Base-by-base conservation (phyloP, 2,329 filamentous ascomycete species). In the Berkeleyomyces rouxiae region DNA sequence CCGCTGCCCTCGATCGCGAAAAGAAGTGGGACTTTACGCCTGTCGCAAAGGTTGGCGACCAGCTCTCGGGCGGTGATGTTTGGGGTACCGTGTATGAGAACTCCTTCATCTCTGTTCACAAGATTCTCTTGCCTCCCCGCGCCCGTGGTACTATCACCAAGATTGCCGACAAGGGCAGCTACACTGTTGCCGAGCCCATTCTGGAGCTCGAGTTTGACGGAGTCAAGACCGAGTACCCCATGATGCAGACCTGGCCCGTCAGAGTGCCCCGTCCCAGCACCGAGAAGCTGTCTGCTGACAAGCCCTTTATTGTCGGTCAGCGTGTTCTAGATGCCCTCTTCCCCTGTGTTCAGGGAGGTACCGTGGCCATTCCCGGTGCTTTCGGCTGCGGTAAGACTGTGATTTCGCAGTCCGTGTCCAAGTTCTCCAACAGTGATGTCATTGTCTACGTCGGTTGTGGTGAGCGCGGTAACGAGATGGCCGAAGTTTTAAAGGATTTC, bases 371-470 rank as follows among this genome's bases (percentile, higher is more conserved):
- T 71, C 93, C 93, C 36, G 93, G 93, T 73, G 93, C 93, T 76
- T 99, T 99, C 73, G 93, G 93, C 67, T 99, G 93, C 71, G 93
- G 93, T 72, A 99, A 99, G 85, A 99, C 93, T 70, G 93, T 99
- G 78, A 99, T 99, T 76, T 91, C 86, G 71, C 93, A 99, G 78
- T 95, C 90, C 65, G 87, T 99, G 67, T 99, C 93, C 75, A 99
- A 99, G 78, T 99, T 99, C 80, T 99, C 93, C 72, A 99, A 99
- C 84, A 93, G 88, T 74, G 93, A 99, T 74, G 89, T 97, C 71
- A 99, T 99, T 69, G 88, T 99, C 69, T 99, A 99, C 73, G 93
- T 99, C 65, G 93, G 93, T 33, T 78, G 77, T 68, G 89, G 91
- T 69, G 93, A 99, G 77, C 88, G 93, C 70, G 93, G 93, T 68